phyloP scores from a whole-genome alignment of 305 asterid genomes.

The Fraxinus ornus region DNA sequence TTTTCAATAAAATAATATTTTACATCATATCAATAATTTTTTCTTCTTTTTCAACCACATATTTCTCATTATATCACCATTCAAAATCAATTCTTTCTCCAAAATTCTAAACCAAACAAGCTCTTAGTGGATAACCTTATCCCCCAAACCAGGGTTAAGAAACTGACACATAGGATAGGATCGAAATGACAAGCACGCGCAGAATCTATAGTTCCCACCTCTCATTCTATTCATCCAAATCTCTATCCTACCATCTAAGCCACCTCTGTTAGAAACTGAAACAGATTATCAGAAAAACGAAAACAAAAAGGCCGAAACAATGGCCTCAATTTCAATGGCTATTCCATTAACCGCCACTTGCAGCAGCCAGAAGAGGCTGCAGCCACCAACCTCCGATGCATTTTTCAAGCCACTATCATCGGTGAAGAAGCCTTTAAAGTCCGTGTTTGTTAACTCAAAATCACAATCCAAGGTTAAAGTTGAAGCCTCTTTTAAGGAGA shows the following conservation, averaged over 20 bases:
- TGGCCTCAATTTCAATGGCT: slow-evolving; percentile 48
- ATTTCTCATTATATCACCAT: no score
- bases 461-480: slow-evolving; percentile 20
- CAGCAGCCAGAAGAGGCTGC: slow-evolving; percentile 20
- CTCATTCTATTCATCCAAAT: slow-evolving; percentile 17
- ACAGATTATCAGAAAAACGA: neutral
- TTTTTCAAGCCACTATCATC: slow-evolving; percentile 35
- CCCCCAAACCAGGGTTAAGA: slow-evolving; percentile 21
- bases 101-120: no score
- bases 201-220: slow-evolving; percentile 31
- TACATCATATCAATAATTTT: no score
- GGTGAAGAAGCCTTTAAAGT: slow-evolving; percentile 21
- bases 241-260: neutral
- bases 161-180: slow-evolving; percentile 27
- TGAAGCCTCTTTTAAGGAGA: slow-evolving; percentile 48
- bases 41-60: no score
- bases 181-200: slow-evolving; percentile 18
- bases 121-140: slow-evolving; percentile 37
- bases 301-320: neutral
- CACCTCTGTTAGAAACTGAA: neutral
- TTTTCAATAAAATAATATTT: no score
- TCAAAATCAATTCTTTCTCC: no score
- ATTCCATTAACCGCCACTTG: slow-evolving; percentile 24
- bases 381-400: slow-evolving; percentile 27
- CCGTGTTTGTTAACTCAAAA: neutral